Evolutionary conservation across 345 rosid genomes (phyloP).

Genomic region (Balakata baccata): DNA sequence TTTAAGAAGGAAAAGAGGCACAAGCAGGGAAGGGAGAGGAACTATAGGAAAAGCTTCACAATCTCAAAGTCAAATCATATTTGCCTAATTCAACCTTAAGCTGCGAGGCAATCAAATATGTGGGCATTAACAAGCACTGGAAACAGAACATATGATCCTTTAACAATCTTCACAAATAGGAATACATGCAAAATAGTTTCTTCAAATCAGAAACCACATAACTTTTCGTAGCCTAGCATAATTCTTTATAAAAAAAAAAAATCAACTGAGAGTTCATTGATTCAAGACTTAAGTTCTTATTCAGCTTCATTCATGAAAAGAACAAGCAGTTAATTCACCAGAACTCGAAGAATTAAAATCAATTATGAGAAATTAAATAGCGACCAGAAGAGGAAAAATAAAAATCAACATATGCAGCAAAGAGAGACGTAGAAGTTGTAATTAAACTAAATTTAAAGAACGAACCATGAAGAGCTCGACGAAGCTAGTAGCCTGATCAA

Average conservation of each 20-base stretch:
- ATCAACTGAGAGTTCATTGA: too few species aligned
- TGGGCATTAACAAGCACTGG: background rate
- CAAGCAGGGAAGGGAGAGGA: too few species aligned
- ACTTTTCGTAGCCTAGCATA: too few species aligned
- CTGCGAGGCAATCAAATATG: background rate
- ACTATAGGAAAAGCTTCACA: too few species aligned
- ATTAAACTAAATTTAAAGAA: background rate
- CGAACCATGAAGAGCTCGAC: conserved; percentile 24
- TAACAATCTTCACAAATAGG: background rate
- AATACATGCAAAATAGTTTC: background rate
- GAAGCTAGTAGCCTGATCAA: conserved; percentile 28
- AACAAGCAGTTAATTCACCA: too few species aligned
- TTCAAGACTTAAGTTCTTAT: too few species aligned
- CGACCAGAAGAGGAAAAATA: too few species aligned
- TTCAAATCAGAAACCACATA: too few species aligned
- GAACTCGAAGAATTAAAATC: too few species aligned
- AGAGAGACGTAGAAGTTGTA: background rate
- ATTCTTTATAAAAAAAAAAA: too few species aligned
- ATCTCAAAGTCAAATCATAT: background rate
- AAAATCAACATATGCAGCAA: background rate
- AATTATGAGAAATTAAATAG: too few species aligned
- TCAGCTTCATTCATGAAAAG: too few species aligned
- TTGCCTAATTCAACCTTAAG: background rate
- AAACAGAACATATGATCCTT: background rate
- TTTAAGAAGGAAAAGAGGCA: background rate